Evolutionary conservation across 2,329 filamentous ascomycete species (phyloP).

Genomic region (Drechslerella dactyloides): DNA sequence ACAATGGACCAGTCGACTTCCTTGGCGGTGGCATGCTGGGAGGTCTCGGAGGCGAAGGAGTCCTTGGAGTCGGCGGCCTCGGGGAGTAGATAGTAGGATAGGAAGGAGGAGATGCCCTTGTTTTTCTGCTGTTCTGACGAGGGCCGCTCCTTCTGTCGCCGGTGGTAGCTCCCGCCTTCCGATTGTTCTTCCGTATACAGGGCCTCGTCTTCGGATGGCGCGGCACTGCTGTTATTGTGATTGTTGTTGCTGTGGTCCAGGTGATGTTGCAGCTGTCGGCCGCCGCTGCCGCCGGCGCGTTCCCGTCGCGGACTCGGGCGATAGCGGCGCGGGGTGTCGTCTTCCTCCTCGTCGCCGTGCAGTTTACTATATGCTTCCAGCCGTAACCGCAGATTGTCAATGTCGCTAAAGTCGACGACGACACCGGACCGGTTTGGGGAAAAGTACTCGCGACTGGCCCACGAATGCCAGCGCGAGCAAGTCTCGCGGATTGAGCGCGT

Average conservation of each 20-base stretch:
- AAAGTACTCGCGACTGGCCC: constrained; percentile 49
- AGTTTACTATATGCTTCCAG: constrained; percentile 42
- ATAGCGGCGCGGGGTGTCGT: constrained; percentile 5
- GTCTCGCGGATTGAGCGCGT: constrained; percentile 36
- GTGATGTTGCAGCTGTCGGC: background rate
- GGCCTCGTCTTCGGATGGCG: constrained; percentile 38
- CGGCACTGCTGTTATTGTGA: constrained; percentile 13
- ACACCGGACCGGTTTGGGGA: constrained; percentile 36
- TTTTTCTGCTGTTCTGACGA: constrained; percentile 14
- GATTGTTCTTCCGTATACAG: constrained; percentile 39
- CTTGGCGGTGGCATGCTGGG: constrained; percentile 19
- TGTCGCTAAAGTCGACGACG: constrained; percentile 48
- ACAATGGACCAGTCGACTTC: constrained; percentile 45
- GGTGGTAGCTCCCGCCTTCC: constrained; percentile 37
- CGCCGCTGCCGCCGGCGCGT: constrained; percentile 10
- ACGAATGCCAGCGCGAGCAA: constrained; percentile 47
- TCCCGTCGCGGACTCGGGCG: constrained; percentile 15
- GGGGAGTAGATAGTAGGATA: constrained; percentile 43
- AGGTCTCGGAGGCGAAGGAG: constrained; percentile 43
- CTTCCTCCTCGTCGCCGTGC: constrained; percentile 18
- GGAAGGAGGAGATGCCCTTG: constrained; percentile 45
- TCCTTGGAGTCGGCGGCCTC: constrained; percentile 45
- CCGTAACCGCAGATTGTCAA: constrained; percentile 25
- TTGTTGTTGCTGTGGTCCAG: too few relatives aligned
- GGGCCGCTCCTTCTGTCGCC: constrained; percentile 15